These are phyloP conservation scores for Larix kaempferi DNA, from an alignment of 75 land plant species.

Conservation along the genomic window DNA sequence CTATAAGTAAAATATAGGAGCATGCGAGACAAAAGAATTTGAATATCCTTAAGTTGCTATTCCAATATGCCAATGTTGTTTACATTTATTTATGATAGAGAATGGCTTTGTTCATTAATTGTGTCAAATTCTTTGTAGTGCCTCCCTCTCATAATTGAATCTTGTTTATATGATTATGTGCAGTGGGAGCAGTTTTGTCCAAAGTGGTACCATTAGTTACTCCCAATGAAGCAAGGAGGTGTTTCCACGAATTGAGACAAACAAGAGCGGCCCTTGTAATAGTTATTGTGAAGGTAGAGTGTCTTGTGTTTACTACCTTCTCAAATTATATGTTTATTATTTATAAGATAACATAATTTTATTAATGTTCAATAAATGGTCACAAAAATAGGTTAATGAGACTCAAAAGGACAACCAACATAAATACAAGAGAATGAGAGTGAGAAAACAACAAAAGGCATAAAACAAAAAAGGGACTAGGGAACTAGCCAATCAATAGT, in stretches of 20 bases:
- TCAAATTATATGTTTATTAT: too few relatives aligned
- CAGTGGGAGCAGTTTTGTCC: conserved; percentile 41
- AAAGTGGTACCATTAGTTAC: conserved; percentile 49
- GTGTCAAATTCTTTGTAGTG: not conserved
- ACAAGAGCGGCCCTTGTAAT: conserved; percentile 45
- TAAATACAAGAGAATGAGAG: too few relatives aligned
- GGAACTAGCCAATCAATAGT: too few relatives aligned
- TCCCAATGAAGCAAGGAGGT: conserved; percentile 36
- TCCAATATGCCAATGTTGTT: not conserved
- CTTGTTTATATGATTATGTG: conserved; percentile 4
- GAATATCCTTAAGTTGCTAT: not conserved
- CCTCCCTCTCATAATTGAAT: not conserved
- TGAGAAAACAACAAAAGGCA: too few relatives aligned
- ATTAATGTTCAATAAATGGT: too few relatives aligned
- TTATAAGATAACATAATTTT: too few relatives aligned
- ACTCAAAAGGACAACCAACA: too few relatives aligned
- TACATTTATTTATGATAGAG: too few relatives aligned
- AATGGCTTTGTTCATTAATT: not conserved
- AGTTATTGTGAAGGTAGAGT: conserved; percentile 49
- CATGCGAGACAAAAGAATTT: not conserved
- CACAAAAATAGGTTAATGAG: too few relatives aligned
- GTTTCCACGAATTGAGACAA: conserved; percentile 36
- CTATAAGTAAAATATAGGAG: too few relatives aligned
- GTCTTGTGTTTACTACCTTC: not conserved
- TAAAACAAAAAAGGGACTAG: too few relatives aligned